These are phyloP conservation scores for Lecanicillium sp. DNA, from an alignment of 2,329 filamentous ascomycete species.

Conservation along the genomic window DNA sequence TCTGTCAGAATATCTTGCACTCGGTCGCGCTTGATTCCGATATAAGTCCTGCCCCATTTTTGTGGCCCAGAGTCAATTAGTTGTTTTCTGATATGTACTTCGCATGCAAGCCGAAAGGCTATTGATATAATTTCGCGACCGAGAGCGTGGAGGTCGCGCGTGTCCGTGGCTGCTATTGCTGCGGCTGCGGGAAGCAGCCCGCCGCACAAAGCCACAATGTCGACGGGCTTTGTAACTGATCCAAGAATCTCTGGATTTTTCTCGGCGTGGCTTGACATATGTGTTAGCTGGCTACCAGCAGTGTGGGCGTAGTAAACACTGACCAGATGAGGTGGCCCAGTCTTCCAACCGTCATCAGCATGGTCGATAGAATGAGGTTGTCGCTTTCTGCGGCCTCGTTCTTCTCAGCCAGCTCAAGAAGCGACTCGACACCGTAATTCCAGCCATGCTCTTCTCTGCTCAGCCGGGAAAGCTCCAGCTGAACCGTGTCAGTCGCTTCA, in stretches of 20 bases:
- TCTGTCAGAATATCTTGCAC: not conserved
- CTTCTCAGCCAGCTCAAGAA: not conserved
- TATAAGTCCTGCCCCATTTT: not conserved
- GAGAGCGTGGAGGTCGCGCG: not conserved
- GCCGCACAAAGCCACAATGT: not conserved
- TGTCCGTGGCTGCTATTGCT: not conserved
- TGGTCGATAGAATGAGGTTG: not conserved
- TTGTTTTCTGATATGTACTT: not conserved
- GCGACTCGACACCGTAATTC: not conserved
- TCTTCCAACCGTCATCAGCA: not conserved
- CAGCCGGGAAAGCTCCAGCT: not conserved
- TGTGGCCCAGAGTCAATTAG: not conserved
- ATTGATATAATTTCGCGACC: not conserved
- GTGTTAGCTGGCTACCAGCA: not conserved
- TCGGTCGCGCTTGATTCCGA: not conserved
- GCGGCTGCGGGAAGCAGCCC: not conserved
- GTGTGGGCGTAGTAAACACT: not conserved
- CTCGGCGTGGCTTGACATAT: not conserved
- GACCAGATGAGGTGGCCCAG: not conserved
- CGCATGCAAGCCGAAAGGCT: not conserved
- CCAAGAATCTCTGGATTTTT: not conserved
- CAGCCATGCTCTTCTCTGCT: not conserved
- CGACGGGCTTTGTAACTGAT: not conserved
- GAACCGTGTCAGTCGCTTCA: not conserved
- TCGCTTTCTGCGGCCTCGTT: not conserved